Evolutionary conservation across 2,329 filamentous ascomycete species (phyloP), one percentile per base, ranked within the genome.

Genomic region (Juglanconis oblonga): DNA sequence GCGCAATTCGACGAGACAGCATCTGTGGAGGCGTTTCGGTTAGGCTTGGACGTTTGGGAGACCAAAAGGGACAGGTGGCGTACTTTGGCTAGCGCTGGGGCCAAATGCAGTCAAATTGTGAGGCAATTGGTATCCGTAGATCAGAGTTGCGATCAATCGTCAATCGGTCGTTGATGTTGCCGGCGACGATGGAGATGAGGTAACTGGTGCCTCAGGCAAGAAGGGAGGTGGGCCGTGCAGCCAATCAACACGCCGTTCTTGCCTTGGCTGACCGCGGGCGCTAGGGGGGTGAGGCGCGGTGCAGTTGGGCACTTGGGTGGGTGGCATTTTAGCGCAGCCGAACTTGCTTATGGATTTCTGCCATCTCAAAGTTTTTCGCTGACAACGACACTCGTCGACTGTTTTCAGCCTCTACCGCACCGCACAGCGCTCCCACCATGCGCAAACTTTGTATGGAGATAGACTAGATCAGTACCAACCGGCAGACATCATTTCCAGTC

Each of bases 1-100:
- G 81, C 68, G 76, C 79, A 74, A 87, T 76, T 77, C 82, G 81
- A 76, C 80, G 80, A 66, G 81, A 77, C 72, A 87, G 79, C 85
- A 88, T 87, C 84, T 87, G 69, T 42, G 13, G 52, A 9, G 10
- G 38, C 32, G 9, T 47, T 49, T 33, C 0, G n/a, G n/a, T 50
- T 40, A 52, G 55, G 14, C 14, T 31, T 44, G 42, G 5, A 6
- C 1, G 24, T 6, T 31, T 13, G 33, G 33, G 10, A 8, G 36
- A 9, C 10, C 7, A 5, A 10, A 13, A 47, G n/a, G 45, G 6
- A 3, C 31, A 5, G 13, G n/a, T 9, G 52, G 58, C 68, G 32
- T 72, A 74, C 76, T 66, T 69, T 77, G 71, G 72, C 72, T 67
- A 61, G 47, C 58, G 59, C 65, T 59, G 55, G 67, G 69, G 69